phyloP scores from a whole-genome alignment of 1,284 basidiomycete genomes.

The Sanghuangporus sanghuang region DNA sequence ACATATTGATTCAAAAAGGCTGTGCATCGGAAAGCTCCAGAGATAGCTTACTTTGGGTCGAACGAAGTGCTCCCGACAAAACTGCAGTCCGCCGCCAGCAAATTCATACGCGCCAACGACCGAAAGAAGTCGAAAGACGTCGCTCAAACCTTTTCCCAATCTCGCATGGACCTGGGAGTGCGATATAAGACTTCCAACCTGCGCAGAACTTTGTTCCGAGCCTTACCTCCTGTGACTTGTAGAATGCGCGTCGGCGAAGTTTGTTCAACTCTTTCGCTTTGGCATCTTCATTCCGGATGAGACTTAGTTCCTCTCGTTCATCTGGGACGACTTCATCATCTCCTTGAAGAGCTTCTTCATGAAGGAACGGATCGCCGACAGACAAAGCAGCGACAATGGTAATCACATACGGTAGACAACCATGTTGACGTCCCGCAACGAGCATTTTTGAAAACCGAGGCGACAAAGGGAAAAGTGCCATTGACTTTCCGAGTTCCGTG shows the following conservation, averaged over 20 bases:
- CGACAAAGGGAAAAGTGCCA: slow-evolving; percentile 91
- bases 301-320: slow-evolving; percentile 40
- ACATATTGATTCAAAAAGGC: neutral
- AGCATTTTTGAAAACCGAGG: slow-evolving; percentile 95
- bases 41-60: slow-evolving; percentile 68
- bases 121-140: slow-evolving; percentile 84
- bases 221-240: slow-evolving; percentile 71
- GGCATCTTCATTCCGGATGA: slow-evolving; percentile 55
- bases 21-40: neutral
- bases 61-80: slow-evolving; percentile 91
- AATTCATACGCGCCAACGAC: slow-evolving; percentile 97
- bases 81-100: slow-evolving; percentile 71
- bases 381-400: slow-evolving; percentile 89
- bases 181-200: slow-evolving; percentile 10
- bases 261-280: slow-evolving; percentile 67
- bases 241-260: slow-evolving; percentile 68
- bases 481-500: slow-evolving; percentile 84
- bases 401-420: slow-evolving; percentile 89
- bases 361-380: slow-evolving; percentile 94
- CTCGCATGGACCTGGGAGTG: slow-evolving; percentile 62
- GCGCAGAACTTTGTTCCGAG: neutral
- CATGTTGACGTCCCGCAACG: slow-evolving; percentile 87
- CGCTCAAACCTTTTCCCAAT: slow-evolving; percentile 82
- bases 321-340: slow-evolving; percentile 43
- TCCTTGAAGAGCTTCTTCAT: slow-evolving; percentile 62